Percentiles rank a stretch among this genome's conserved stretches.
Conservation (phyloP, 169 alveolate genomes). For the Plasmodium cynomolgi region DNA sequence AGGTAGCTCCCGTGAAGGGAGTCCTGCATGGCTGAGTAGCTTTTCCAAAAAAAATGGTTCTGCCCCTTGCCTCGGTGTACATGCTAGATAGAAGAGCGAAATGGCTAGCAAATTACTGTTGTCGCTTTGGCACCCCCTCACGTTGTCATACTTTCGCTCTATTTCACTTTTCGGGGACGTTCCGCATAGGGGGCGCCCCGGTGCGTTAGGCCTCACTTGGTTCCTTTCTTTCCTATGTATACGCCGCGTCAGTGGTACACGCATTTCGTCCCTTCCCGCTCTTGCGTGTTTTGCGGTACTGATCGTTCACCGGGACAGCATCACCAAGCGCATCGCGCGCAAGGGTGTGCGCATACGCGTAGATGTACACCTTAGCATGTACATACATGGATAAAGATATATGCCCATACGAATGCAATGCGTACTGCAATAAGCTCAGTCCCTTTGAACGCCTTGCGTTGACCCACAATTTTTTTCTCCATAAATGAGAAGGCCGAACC, state of each 20-base stretch:
- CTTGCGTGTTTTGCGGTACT: not conserved
- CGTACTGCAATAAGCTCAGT: not conserved
- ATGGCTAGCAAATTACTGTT: not conserved
- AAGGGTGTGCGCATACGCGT: not conserved
- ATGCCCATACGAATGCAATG: not conserved
- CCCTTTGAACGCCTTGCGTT: not conserved
- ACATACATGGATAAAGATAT: not conserved
- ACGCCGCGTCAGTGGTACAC: not conserved
- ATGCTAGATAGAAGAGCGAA: not conserved
- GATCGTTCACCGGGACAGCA: not conserved
- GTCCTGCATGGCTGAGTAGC: not conserved
- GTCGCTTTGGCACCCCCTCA: not conserved
- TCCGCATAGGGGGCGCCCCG: not conserved
- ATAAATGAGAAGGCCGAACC: not conserved
- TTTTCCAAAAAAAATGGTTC: not conserved
- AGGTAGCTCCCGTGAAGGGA: not conserved
- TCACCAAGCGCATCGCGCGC: not conserved
- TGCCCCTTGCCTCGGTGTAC: not conserved
- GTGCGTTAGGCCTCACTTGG: not conserved
- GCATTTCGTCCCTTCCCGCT: not conserved
- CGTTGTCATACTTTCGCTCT: not conserved
- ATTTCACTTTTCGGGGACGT: not conserved
- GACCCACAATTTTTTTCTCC: not conserved
- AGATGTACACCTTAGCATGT: not conserved
- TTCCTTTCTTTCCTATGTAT: not conserved